A percentile compares a stretch with the other conserved stretches of the same genome.
Conservation (phyloP, 2,329 filamentous ascomycete species). For the Botryotinia narcissicola region DNA sequence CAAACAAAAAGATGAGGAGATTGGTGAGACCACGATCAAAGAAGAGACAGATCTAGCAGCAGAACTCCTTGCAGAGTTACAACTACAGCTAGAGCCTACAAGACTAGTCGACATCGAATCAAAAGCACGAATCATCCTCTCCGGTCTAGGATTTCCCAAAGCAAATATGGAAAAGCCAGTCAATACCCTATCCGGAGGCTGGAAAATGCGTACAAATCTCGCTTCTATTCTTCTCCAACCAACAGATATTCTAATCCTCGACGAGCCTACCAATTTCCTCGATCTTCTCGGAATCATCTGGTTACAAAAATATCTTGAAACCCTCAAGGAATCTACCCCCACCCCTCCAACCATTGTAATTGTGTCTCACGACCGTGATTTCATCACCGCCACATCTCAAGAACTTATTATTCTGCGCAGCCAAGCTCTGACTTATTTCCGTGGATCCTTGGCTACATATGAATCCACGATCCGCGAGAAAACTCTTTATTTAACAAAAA, state of each 20-base stretch:
- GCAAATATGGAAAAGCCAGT: constrained; percentile 58
- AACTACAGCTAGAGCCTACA: constrained; percentile 65
- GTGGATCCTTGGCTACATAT: constrained; percentile 70
- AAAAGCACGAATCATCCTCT: constrained; percentile 62
- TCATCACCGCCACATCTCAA: constrained; percentile 70
- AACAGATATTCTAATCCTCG: constrained; percentile 74
- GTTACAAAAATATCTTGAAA: constrained; percentile 70
- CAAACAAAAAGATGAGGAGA: constrained; percentile 53
- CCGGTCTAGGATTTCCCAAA: constrained; percentile 59
- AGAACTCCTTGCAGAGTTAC: constrained; percentile 67
- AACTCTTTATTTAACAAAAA: constrained; percentile 64
- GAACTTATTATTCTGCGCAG: constrained; percentile 76
- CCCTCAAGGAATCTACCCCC: constrained; percentile 50
- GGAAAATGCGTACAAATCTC: constrained; percentile 68
- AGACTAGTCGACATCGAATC: constrained; percentile 62
- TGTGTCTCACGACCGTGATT: constrained; percentile 82
- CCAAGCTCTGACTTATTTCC: constrained; percentile 69
- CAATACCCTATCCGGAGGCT: constrained; percentile 70
- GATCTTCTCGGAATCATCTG: constrained; percentile 82
- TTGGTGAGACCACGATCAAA: constrained; percentile 56
- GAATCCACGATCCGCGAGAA: constrained; percentile 67
- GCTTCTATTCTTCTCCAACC: constrained; percentile 67
- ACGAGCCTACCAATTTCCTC: constrained; percentile 85
- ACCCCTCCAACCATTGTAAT: constrained; percentile 67
- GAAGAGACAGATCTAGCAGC: constrained; percentile 66